Evolutionary conservation across 2,329 filamentous ascomycete genomes (phyloP), one percentile per base, ranked within the genome.

Genomic region (Claviceps sp.): DNA sequence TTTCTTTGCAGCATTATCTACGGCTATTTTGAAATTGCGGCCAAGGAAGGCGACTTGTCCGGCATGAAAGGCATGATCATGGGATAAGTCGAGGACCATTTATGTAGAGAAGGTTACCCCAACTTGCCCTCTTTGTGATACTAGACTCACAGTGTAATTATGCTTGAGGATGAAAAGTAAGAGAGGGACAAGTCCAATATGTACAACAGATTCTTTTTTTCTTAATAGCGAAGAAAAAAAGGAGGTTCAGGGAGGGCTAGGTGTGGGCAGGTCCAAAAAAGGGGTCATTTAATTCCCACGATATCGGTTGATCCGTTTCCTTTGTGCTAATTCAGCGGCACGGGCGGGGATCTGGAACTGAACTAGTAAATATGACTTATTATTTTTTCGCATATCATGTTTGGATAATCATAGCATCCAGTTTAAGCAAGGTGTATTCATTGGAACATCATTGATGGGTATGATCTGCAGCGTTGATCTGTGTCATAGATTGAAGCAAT

Each of bases 11-110:
- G 88, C 56, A 98, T 98, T 69, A 98, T 98, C 72, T 98, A 98
- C 71, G 88, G 90, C 59, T 98, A 98, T 76, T 98, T 98, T 64
- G 93, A 98, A 71, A 98, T 98, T 65, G 93, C 93, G 24, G 94
- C 94, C 64, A 96, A 96, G 75, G 93, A 98, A 73, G 93, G 93
- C 63, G 93, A 98, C 68, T 84, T 97, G 71, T 79, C 84, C 55
- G 88, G 88, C 60, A 82, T 84, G 79, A 83, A 84, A 70, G 81
- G 81, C 53, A 83, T 84, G 79, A 77, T 84, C 57, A 83, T 84
- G 81, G 81, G 81, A 62, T 84, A 77, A 75, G 50, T 44, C 13
- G 20, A 41, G 45, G 40, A 14, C 9, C 40, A 11, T 37, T 8
- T 24, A 11, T 24, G 43, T 11, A 26, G 24, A 46, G 30, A 38